phyloP scores from a whole-genome alignment of 2,329 filamentous ascomycete species.

The Mycocentrospora acerina region DNA sequence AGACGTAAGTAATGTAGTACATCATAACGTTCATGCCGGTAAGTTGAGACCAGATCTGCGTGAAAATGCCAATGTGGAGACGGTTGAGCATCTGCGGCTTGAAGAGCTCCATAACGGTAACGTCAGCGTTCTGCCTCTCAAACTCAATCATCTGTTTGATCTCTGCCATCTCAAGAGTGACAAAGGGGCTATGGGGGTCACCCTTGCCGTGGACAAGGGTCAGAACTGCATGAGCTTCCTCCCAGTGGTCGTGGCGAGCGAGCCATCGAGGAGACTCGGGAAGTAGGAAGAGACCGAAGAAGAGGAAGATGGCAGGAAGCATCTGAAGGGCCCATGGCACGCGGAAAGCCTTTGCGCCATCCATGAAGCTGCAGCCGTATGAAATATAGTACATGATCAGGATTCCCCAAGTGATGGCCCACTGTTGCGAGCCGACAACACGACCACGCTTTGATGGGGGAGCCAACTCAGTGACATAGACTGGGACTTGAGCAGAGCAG shows the following conservation, averaged over 20 bases:
- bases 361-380: slow-evolving; percentile 40
- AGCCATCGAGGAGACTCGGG: slow-evolving; percentile 51
- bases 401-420: slow-evolving; percentile 69
- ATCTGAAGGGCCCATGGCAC: slow-evolving; percentile 43
- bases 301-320: slow-evolving; percentile 39
- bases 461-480: slow-evolving; percentile 68
- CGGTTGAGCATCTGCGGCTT: slow-evolving; percentile 73
- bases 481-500: slow-evolving; percentile 67
- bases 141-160: slow-evolving; percentile 75
- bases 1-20: slow-evolving; percentile 58
- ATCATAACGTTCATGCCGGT: slow-evolving; percentile 78
- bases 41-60: slow-evolving; percentile 74
- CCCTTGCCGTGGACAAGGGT: slow-evolving; percentile 55
- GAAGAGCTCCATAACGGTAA: slow-evolving; percentile 72
- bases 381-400: slow-evolving; percentile 40
- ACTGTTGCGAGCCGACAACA: slow-evolving; percentile 71
- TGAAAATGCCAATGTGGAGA: slow-evolving; percentile 70
- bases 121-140: slow-evolving; percentile 68
- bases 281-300: slow-evolving; percentile 54
- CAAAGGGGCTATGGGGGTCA: slow-evolving; percentile 64
- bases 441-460: slow-evolving; percentile 60
- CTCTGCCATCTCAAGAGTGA: slow-evolving; percentile 67
- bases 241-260: slow-evolving; percentile 48
- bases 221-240: slow-evolving; percentile 46
- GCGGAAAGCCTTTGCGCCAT: slow-evolving; percentile 37